Evolutionary conservation across 768 basidiomycete species (phyloP).

Genomic region (Rhodotorula toruloides): DNA sequence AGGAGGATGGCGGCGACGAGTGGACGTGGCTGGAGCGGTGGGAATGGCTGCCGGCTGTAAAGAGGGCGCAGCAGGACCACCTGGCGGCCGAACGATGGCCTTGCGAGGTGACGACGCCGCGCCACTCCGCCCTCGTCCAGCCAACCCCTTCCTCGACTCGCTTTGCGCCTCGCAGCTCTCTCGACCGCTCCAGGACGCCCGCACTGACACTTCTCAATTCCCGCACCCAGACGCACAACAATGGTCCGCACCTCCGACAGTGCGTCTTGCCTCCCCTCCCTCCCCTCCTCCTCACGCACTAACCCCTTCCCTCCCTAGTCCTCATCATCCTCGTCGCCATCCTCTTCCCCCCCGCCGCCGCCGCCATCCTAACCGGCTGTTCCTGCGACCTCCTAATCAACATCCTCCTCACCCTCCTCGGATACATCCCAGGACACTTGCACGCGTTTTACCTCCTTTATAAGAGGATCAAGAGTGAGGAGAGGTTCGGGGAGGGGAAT

Average conservation of each 20-base stretch:
- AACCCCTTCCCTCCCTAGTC: neutral
- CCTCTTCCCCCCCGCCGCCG: conserved; percentile 58
- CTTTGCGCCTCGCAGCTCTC: no score
- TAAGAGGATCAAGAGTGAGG: conserved; percentile 71
- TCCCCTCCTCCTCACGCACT: neutral
- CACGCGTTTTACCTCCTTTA: conserved; percentile 57
- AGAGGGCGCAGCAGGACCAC: no score
- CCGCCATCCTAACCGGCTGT: conserved; percentile 67
- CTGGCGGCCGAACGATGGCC: no score
- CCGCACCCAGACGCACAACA: no score
- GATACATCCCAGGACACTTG: conserved; percentile 51
- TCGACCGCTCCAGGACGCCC: no score
- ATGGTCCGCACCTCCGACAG: conserved; percentile 25
- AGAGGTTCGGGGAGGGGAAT: conserved; percentile 63
- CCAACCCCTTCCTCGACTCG: no score
- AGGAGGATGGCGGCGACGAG: no score
- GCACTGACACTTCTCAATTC: no score
- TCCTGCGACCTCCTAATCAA: conserved; percentile 72
- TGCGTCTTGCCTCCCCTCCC: neutral
- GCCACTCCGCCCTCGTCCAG: no score
- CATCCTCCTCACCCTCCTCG: conserved; percentile 68
- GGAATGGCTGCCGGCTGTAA: no score
- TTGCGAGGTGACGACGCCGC: no score
- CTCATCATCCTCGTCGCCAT: conserved; percentile 37
- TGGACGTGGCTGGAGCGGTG: no score